These are phyloP conservation scores for Lactarius indigo DNA, from an alignment of 768 basidiomycete species.

Conservation along the genomic window DNA sequence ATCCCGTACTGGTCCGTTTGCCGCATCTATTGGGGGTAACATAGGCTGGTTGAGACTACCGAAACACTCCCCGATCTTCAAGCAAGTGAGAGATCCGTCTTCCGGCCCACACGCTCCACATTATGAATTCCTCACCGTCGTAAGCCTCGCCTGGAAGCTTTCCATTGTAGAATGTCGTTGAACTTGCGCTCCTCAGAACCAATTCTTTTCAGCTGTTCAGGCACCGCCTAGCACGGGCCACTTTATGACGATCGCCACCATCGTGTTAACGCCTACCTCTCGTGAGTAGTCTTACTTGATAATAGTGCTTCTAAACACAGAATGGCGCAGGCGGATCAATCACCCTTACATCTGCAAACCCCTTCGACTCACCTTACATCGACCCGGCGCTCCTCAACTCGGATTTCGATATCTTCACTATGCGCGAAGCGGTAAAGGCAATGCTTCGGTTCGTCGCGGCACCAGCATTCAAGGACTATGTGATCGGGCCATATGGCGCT, in stretches of 20 bases:
- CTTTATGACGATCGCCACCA: conserved; percentile 24
- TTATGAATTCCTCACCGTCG: conserved; percentile 16
- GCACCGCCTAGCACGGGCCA: conserved; percentile 24
- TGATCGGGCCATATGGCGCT: neutral
- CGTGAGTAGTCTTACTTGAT: neutral
- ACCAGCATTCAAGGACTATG: conserved; percentile 5
- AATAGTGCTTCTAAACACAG: neutral
- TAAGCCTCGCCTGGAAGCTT: neutral
- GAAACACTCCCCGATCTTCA: conserved; percentile 10
- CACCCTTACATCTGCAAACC: conserved; percentile 27
- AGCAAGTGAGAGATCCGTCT: conserved; percentile 16
- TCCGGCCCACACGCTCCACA: conserved; percentile 23
- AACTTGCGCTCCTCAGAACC: conserved; percentile 5
- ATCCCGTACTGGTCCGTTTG: conserved; percentile 14
- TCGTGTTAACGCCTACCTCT: conserved; percentile 27
- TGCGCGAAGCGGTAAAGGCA: conserved; percentile 6
- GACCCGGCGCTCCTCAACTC: conserved; percentile 25
- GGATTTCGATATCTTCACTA: conserved; percentile 12
- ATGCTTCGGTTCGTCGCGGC: conserved; percentile 1
- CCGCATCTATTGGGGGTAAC: neutral
- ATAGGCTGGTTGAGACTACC: conserved; percentile 17
- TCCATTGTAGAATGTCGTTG: neutral
- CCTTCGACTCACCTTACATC: conserved; percentile 30
- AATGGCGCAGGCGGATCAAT: conserved; percentile 25
- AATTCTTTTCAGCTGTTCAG: neutral